Conservation (phyloP, 345 rosid genomes). For the Salix arbutifolia region DNA sequence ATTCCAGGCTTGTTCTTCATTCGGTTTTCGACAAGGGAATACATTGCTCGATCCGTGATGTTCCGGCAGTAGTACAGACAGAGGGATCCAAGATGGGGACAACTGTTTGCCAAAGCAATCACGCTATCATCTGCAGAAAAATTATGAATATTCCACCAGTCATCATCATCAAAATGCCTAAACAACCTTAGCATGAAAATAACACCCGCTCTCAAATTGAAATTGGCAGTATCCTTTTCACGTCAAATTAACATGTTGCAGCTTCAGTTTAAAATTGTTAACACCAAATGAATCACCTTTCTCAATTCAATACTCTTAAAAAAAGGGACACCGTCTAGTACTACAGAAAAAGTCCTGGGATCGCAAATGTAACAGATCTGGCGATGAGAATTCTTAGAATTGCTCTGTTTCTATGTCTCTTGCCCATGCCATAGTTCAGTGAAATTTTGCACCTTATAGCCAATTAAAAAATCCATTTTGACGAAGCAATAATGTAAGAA, state of each 20-base stretch:
- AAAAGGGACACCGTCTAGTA: background rate
- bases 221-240: background rate
- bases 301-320: background rate
- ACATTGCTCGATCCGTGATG: slow-evolving; percentile 84
- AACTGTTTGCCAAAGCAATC: slow-evolving; percentile 75
- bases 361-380: background rate
- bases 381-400: background rate
- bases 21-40: slow-evolving; percentile 68
- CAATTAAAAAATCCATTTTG: background rate
- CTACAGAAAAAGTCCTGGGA: background rate
- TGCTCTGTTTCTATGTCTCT: background rate
- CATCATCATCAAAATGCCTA: background rate
- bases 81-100: slow-evolving; percentile 69
- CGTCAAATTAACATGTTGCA: background rate
- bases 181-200: no score
- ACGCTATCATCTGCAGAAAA: slow-evolving; percentile 70
- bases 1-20: slow-evolving; percentile 55
- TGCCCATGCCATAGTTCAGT: background rate
- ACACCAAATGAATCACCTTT: background rate
- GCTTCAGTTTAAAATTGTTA: background rate
- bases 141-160: background rate
- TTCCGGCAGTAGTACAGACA: slow-evolving; percentile 86
- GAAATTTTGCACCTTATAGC: background rate
- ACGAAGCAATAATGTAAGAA: background rate
- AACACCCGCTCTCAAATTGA: background rate